Evolutionary conservation across 2,329 filamentous ascomycete genomes (phyloP).

Genomic region (Exophiala sp.): DNA sequence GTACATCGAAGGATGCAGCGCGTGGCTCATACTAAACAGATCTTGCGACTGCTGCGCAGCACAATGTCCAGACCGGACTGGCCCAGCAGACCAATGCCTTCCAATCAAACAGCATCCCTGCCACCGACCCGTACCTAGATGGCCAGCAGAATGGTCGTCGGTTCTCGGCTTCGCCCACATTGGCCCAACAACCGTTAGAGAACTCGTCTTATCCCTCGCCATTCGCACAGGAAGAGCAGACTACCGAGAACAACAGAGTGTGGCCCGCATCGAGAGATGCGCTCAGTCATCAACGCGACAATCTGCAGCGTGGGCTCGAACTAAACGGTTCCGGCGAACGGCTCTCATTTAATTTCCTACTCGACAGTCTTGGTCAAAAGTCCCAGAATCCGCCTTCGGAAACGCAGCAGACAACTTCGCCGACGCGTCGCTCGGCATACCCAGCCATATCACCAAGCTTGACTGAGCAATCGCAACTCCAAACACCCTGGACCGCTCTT

Average conservation of each 20-base stretch:
- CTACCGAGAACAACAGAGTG: conserved; percentile 6
- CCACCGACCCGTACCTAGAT: conserved; percentile 30
- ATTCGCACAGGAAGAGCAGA: conserved; percentile 7
- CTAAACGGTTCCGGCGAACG: conserved; percentile 59
- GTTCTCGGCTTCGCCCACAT: conserved; percentile 32
- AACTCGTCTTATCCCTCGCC: conserved; percentile 9
- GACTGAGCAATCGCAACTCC: conserved; percentile 28
- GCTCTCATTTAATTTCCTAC: conserved; percentile 69
- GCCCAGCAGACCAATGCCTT: conserved; percentile 13
- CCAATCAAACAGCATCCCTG: conserved; percentile 6
- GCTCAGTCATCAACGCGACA: conserved; percentile 43
- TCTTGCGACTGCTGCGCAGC: conserved; percentile 25
- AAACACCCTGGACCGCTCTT: conserved; percentile 38
- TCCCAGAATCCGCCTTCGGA: conserved; percentile 40
- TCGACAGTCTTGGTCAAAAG: conserved; percentile 58
- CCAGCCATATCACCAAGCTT: conserved; percentile 24
- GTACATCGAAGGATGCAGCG: not conserved
- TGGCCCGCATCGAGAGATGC: conserved; percentile 30
- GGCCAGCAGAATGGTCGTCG: conserved; percentile 28
- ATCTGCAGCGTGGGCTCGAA: conserved; percentile 48
- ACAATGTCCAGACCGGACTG: conserved; percentile 23
- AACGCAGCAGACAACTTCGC: conserved; percentile 5
- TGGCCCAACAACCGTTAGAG: conserved; percentile 16
- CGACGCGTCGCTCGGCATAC: conserved; percentile 20
- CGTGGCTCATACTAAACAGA: conserved; percentile 9